Percentiles rank a stretch among this genome's conserved stretches.
These are phyloP conservation scores for Nitzschia putrida DNA, from an alignment of 108 stramenopile genomes.

Conservation along the genomic window DNA sequence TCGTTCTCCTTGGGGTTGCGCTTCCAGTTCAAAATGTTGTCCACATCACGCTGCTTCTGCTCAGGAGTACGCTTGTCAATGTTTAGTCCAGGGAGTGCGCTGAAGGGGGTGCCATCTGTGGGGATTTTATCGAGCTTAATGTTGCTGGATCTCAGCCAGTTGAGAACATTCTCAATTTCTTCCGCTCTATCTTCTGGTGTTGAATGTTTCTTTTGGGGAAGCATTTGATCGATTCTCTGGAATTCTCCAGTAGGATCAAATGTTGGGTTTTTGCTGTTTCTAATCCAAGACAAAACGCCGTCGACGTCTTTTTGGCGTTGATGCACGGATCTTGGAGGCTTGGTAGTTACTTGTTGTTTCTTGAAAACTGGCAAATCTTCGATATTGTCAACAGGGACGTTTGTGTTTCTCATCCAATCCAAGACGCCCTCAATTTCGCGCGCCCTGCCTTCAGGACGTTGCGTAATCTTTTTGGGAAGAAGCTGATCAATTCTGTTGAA, in stretches of 20 bases:
- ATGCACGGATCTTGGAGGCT: background rate
- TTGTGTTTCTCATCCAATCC: conserved; percentile 36
- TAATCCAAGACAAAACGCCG: conserved; percentile 12
- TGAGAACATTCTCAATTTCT: conserved; percentile 40
- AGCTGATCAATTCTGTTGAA: conserved; percentile 26
- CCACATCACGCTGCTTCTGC: conserved; percentile 9
- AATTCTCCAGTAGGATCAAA: conserved; percentile 7
- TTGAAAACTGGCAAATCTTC: background rate
- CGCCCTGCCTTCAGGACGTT: conserved; percentile 23
- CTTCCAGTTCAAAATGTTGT: conserved; percentile 28
- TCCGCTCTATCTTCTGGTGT: conserved; percentile 22
- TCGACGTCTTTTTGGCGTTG: conserved; percentile 11
- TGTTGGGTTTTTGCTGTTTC: background rate
- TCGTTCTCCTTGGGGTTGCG: conserved; percentile 21
- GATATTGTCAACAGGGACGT: background rate
- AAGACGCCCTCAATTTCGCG: conserved; percentile 40
- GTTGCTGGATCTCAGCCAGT: conserved; percentile 29
- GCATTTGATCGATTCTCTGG: conserved; percentile 29
- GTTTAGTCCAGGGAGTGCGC: background rate
- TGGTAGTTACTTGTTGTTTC: background rate
- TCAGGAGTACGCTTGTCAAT: conserved; percentile 10
- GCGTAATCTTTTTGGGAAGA: conserved; percentile 8
- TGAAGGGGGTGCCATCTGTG: too few relatives aligned
- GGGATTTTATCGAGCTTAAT: conserved; percentile 13
- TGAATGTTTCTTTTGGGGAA: conserved; percentile 4